Conservation (phyloP, 768 basidiomycete genomes). For the Kwoniella botswanensis region DNA sequence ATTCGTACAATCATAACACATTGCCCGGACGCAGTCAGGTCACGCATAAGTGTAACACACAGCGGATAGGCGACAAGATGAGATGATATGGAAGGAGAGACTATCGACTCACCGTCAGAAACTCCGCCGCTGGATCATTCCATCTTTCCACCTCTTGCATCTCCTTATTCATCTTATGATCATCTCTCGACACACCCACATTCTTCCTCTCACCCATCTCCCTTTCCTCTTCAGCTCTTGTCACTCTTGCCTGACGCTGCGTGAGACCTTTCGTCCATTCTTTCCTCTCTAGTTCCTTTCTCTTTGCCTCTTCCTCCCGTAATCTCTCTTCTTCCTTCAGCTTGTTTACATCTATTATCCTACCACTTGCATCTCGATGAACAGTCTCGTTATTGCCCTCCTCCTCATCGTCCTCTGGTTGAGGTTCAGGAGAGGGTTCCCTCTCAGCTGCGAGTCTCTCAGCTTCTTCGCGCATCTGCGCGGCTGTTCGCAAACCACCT, state of each 20-base stretch:
- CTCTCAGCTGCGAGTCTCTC: slow-evolving; percentile 62
- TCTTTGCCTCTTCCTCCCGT: slow-evolving; percentile 77
- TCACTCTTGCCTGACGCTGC: slow-evolving; percentile 80
- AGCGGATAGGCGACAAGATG: too few relatives aligned
- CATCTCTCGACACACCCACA: slow-evolving; percentile 80
- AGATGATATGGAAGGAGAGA: neutral
- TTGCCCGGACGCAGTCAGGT: too few relatives aligned
- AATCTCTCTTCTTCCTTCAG: slow-evolving; percentile 82
- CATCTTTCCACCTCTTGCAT: slow-evolving; percentile 79
- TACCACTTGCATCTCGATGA: slow-evolving; percentile 86
- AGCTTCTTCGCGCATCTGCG: slow-evolving; percentile 66
- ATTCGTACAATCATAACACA: neutral
- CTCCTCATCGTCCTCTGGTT: slow-evolving; percentile 27
- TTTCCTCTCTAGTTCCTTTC: slow-evolving; percentile 78
- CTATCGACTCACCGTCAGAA: slow-evolving; percentile 72
- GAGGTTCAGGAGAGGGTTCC: slow-evolving; percentile 31
- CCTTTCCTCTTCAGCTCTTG: slow-evolving; percentile 69
- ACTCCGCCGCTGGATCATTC: slow-evolving; percentile 98
- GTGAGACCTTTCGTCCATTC: slow-evolving; percentile 97
- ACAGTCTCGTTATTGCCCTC: slow-evolving; percentile 67
- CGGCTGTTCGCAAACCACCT: slow-evolving; percentile 79
- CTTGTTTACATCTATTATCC: slow-evolving; percentile 85
- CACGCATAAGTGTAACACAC: too few relatives aligned
- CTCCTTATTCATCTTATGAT: slow-evolving; percentile 82
- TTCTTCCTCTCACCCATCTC: slow-evolving; percentile 66